phyloP scores from a whole-genome alignment of 495 filamentous ascomycete species.

The Choiromyces venosus region DNA sequence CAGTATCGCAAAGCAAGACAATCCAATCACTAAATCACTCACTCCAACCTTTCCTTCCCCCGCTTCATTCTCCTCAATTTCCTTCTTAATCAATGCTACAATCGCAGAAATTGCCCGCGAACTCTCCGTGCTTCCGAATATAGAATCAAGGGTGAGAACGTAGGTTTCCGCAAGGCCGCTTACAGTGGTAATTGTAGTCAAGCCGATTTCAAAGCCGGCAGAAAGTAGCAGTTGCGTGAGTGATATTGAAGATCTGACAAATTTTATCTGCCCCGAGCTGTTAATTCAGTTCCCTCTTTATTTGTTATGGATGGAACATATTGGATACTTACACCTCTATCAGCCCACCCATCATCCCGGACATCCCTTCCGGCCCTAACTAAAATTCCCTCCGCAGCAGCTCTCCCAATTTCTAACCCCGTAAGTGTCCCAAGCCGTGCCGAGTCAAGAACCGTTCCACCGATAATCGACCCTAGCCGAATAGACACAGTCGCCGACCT shows the following conservation, averaged over 20 bases:
- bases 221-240: constrained; percentile 42
- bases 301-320: background rate
- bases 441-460: constrained; percentile 59
- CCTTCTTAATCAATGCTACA: constrained; percentile 64
- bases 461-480: constrained; percentile 63
- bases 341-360: constrained; percentile 37
- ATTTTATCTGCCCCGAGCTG: constrained; percentile 27
- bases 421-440: constrained; percentile 65
- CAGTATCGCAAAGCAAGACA: constrained; percentile 65
- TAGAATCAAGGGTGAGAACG: constrained; percentile 63
- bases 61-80: constrained; percentile 61
- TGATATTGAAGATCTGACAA: constrained; percentile 40
- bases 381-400: constrained; percentile 61
- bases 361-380: constrained; percentile 66
- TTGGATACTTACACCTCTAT: constrained; percentile 31
- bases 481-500: constrained; percentile 65
- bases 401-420: constrained; percentile 61
- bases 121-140: constrained; percentile 71
- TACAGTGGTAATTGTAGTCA: constrained; percentile 56
- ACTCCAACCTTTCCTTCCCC: constrained; percentile 59
- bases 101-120: constrained; percentile 76
- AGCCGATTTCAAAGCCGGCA: constrained; percentile 64
- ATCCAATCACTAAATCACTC: constrained; percentile 59
- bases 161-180: constrained; percentile 61
- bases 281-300: background rate